A percentile compares a stretch with the other conserved stretches of the same genome.
phyloP scores from a whole-genome alignment of 1,284 basidiomycete species.

The Entoloma clypeatum region DNA sequence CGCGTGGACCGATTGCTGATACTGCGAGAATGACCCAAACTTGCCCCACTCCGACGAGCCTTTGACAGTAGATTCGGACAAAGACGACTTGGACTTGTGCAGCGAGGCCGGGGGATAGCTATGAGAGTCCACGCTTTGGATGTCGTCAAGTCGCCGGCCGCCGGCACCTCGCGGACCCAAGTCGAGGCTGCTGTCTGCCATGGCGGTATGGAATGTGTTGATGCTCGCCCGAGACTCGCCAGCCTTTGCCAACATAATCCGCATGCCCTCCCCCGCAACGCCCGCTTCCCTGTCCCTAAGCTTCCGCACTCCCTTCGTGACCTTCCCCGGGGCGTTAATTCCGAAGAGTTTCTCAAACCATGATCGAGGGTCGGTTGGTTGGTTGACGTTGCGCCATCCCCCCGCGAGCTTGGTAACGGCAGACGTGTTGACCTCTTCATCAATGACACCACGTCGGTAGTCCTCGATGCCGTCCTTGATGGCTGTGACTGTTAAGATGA shows the following conservation, averaged over 20 bases:
- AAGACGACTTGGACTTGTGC: constrained; percentile 32
- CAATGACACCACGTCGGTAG: constrained; percentile 80
- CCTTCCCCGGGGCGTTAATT: constrained; percentile 64
- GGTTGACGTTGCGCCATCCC: constrained; percentile 86
- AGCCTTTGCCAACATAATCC: constrained; percentile 59
- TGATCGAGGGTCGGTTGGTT: constrained; percentile 71
- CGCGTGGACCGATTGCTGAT: constrained; percentile 55
- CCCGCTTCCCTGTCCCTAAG: constrained; percentile 81
- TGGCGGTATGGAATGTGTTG: constrained; percentile 27
- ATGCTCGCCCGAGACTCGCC: constrained; percentile 42
- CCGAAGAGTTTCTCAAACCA: constrained; percentile 74
- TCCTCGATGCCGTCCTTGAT: constrained; percentile 96
- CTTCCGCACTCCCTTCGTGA: constrained; percentile 84
- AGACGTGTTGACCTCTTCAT: constrained; percentile 91
- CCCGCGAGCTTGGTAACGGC: constrained; percentile 82
- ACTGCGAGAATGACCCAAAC: constrained; percentile 41
- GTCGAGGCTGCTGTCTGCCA: constrained; percentile 43
- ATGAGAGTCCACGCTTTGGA: constrained; percentile 62
- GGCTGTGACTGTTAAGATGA: constrained; percentile 86
- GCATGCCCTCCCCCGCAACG: constrained; percentile 47
- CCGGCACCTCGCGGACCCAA: constrained; percentile 36
- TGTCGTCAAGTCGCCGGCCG: constrained; percentile 58
- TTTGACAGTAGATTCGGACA: constrained; percentile 30
- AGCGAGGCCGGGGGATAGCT: constrained; percentile 52
- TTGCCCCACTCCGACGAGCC: constrained; percentile 28